A percentile compares a stretch with the other conserved stretches of the same genome.
phyloP scores from a whole-genome alignment of 352 stramenopile species.

The Phytophthora meadii region DNA sequence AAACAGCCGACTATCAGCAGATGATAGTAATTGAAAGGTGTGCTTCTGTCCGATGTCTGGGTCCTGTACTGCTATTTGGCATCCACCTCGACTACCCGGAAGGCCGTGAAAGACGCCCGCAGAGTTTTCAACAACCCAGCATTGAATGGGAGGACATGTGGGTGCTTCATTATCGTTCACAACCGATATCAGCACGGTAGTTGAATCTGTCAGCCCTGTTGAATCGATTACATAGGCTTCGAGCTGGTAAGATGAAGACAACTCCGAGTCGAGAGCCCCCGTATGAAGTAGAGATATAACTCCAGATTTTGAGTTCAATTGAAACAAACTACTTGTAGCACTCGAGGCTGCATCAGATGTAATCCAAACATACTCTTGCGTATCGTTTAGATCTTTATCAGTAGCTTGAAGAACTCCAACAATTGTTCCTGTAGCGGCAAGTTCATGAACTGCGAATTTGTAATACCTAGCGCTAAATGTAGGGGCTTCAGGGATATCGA shows the following conservation, averaged over 20 bases:
- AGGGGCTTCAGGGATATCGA: slow-evolving; percentile 25
- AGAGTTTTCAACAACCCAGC: slow-evolving; percentile 66
- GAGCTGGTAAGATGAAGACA: slow-evolving; percentile 5
- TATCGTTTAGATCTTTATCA: slow-evolving; percentile 51
- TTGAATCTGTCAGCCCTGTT: slow-evolving; percentile 26
- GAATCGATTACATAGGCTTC: slow-evolving; percentile 26
- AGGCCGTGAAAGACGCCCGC: slow-evolving; percentile 34
- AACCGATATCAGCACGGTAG: slow-evolving; percentile 32
- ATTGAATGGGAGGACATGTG: slow-evolving; percentile 51
- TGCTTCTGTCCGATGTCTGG: slow-evolving; percentile 50
- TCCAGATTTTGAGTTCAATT: slow-evolving; percentile 17
- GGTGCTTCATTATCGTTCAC: slow-evolving; percentile 64
- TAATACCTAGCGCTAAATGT: slow-evolving; percentile 15
- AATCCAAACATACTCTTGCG: slow-evolving; percentile 32
- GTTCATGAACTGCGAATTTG: slow-evolving; percentile 49
- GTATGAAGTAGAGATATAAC: slow-evolving; percentile 18
- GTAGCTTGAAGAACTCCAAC: slow-evolving; percentile 48
- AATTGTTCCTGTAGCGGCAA: slow-evolving; percentile 35
- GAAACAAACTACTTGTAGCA: slow-evolving; percentile 16
- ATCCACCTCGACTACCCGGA: slow-evolving; percentile 45
- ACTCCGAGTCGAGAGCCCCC: slow-evolving; percentile 22
- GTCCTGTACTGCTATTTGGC: slow-evolving; percentile 46
- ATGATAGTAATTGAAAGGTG: slow-evolving; percentile 52
- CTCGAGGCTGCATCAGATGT: slow-evolving; percentile 6
- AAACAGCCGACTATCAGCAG: slow-evolving; percentile 32